Conservation (phyloP, 2,329 filamentous ascomycete species). For the Tolypocladium pustulatum region DNA sequence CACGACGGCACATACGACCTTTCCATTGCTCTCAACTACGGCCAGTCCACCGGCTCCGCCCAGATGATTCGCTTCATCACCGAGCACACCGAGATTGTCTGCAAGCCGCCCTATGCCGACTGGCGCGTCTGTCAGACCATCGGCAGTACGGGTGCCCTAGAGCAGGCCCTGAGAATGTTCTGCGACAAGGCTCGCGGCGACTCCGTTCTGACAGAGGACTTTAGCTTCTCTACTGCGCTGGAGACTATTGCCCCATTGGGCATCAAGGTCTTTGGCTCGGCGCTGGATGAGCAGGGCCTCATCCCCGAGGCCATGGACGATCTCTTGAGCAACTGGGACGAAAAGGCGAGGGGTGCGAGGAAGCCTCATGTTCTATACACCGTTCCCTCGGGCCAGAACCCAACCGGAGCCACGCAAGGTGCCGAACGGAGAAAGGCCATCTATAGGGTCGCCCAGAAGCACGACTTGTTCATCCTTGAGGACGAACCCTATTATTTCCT, state of each 20-base stretch:
- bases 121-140: slow-evolving; percentile 79
- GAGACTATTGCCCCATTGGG: slow-evolving; percentile 47
- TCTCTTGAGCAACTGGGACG: slow-evolving; percentile 40
- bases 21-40: slow-evolving; percentile 85
- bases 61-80: slow-evolving; percentile 86
- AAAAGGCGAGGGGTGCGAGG: slow-evolving; percentile 27
- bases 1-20: slow-evolving; percentile 55
- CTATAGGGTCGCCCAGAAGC: slow-evolving; percentile 70
- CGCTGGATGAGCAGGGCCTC: slow-evolving; percentile 43
- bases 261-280: slow-evolving; percentile 37
- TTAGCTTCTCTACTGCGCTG: slow-evolving; percentile 70
- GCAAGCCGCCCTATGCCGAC: slow-evolving; percentile 77
- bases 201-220: slow-evolving; percentile 76
- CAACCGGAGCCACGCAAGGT: slow-evolving; percentile 75
- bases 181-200: slow-evolving; percentile 60
- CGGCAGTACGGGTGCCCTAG: slow-evolving; percentile 77
- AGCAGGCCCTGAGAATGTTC: slow-evolving; percentile 76
- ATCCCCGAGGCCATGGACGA: slow-evolving; percentile 40
- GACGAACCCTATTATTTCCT: slow-evolving; percentile 94
- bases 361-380: slow-evolving; percentile 50
- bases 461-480: slow-evolving; percentile 80
- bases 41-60: slow-evolving; percentile 73
- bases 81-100: slow-evolving; percentile 89
- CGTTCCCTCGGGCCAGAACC: slow-evolving; percentile 74
- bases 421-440: slow-evolving; percentile 56